Evolutionary conservation across 352 stramenopile genomes (phyloP), one percentile per base, ranked within the genome.

Genomic region (Phytophthora sansomeana): DNA sequence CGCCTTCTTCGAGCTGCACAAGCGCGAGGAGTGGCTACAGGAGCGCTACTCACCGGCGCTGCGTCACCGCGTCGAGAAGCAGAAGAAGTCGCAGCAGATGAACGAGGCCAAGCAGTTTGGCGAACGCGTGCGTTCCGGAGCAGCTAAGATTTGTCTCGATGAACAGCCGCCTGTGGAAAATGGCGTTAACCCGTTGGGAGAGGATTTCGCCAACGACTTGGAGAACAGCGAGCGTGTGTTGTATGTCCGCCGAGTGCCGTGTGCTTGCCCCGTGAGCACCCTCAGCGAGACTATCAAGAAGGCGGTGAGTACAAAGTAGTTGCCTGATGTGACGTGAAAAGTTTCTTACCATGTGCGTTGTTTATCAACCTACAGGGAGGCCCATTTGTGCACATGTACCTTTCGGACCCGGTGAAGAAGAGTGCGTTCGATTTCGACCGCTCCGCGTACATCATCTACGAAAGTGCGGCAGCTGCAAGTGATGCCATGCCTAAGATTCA

Each of bases 381-480:
- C 13, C 80, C 77, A 21, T 93, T 92, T 36, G 72, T 91, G 56
- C 78, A 92, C 38, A 71, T 95, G 48, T 90, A 92, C 53, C 51
- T 95, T 46, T 94, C 87, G 24, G 87, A 95, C 57, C 87, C 87
- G 4, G 79, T 89, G 26, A 95, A 95, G 74, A 95, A 95, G 84
- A 92, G 80, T 53, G 78, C 85, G 24, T 90, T 91, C 55, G 87
- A 95, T 57, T 95, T 94, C 61, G 87, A 95, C 47, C 83, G 87
- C 39, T 92, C 85, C 1, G 87, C 82, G 35, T 95, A 94, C 77
- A 91, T 95, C 54, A 81, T 95, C 46, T 95, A 93, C 73, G 84
- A 93, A 32, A 90, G 67, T 32, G 57, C 85, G 7, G 80, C 80
- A n/a, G 77, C 82, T 11, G 85, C 87, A 1, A 77, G 73, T 8